Base-by-base conservation (phyloP, 2,329 filamentous ascomycete species). In the Clarireedia homoeocarpa region DNA sequence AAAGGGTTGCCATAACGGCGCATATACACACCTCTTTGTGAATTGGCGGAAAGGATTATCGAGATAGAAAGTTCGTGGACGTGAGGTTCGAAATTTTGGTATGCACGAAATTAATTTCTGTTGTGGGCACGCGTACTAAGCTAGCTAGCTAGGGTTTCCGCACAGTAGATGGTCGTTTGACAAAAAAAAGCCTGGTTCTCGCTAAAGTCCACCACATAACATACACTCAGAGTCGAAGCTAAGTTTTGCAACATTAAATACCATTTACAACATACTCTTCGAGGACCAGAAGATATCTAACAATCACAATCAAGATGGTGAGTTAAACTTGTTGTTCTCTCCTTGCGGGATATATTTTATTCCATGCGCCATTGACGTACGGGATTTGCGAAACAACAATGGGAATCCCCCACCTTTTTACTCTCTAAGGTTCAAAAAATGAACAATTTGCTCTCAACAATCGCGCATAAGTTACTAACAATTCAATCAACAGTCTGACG, bases 401-500 rank as follows among this genome's bases (percentile, higher is more conserved):
- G 10, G 20, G 20, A 14, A 26, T 40, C 36, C 24, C 44, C 44
- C 44, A 47, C 44, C 44, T 26, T 47, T 15, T n/a, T 27, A 30
- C 23, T 38, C n/a, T 36, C 17, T 34, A 23, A 55, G 20, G 27
- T 34, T 45, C 48, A 57, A 57, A 60, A 17, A 60, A 17, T 44
- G n/a, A 40, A 5, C 6, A 12, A 48, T 34, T 27, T 48, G 46
- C 46, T 54, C 23, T 51, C 38, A 39, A 26, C 24, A 30, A 17
- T 12, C 12, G 23, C 40, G 27, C 5, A 55, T 44, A 17, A 3
- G 14, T 38, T 24, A 15, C 53, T 55, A 51, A 55, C 53, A 20
- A 9, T 23, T 24, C 26, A 7, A 12, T 10, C 27, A 48, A 55
- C 68, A 96, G 94, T 97, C 92, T 91, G 92, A 97, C 91, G 92